These are phyloP conservation scores for Fusarium ambrosium DNA, from an alignment of 2,329 filamentous ascomycete genomes.

Conservation along the genomic window DNA sequence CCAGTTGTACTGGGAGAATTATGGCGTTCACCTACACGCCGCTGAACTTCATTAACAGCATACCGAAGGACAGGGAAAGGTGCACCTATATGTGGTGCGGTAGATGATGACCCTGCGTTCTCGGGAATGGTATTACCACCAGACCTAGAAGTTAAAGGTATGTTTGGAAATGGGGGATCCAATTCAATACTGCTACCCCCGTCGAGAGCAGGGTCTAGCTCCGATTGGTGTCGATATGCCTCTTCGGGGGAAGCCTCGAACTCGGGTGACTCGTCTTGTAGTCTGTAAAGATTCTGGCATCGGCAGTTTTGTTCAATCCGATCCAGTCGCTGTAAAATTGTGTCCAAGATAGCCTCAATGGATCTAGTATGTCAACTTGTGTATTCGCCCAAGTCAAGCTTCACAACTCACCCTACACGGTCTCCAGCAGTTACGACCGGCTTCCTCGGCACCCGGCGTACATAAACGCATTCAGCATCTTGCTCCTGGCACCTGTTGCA, in stretches of 20 bases:
- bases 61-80: background rate
- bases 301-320: background rate
- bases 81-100: background rate
- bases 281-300: background rate
- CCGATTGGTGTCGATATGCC: background rate
- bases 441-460: background rate
- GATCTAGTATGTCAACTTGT: background rate
- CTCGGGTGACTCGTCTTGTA: background rate
- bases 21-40: background rate
- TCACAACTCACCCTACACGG: background rate
- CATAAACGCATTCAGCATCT: background rate
- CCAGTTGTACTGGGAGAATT: background rate
- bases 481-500: background rate
- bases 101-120: background rate
- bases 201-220: background rate
- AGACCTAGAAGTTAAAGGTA: background rate
- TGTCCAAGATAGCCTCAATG: background rate
- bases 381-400: background rate
- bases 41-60: background rate
- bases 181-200: background rate
- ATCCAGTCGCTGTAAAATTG: background rate
- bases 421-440: background rate
- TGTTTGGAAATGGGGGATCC: background rate
- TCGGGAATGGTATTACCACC: background rate
- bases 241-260: background rate